Evolutionary conservation across 805 yeast species (phyloP).

Genomic region (Candida parachauliodes): DNA sequence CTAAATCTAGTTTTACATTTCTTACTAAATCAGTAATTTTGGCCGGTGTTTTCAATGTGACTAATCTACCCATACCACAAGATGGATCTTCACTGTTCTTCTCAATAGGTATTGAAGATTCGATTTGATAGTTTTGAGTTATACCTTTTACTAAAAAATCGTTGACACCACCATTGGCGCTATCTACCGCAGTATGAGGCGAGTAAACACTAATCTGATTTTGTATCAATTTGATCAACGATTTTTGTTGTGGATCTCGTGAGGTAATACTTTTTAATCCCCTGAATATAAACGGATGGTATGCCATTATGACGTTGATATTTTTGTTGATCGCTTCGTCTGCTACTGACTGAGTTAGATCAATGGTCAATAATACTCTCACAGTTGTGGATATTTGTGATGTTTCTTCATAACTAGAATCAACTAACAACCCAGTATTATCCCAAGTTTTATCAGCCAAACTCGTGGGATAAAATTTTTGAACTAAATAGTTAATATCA

Average conservation of each 20-base stretch:
- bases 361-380: conserved; percentile 67
- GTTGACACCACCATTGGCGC: conserved; percentile 89
- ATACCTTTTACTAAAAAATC: conserved; percentile 80
- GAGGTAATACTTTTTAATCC: conserved; percentile 72
- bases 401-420: conserved; percentile 42
- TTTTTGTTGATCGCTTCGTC: conserved; percentile 70
- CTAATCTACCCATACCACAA: conserved; percentile 82
- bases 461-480: conserved; percentile 72
- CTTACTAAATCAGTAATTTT: conserved; percentile 43
- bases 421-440: conserved; percentile 87
- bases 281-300: conserved; percentile 89
- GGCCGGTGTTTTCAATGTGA: conserved; percentile 44
- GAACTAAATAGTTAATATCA: conserved; percentile 38
- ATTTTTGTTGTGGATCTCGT: conserved; percentile 74
- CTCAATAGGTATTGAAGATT: conserved; percentile 36
- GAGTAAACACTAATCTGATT: conserved; percentile 84
- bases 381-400: conserved; percentile 9
- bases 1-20: conserved; percentile 52
- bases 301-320: conserved; percentile 68
- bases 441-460: conserved; percentile 93
- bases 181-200: conserved; percentile 96
- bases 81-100: conserved; percentile 42
- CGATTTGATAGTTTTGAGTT: conserved; percentile 22
- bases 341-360: conserved; percentile 77
- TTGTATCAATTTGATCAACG: conserved; percentile 67